Percentiles rank a stretch among this genome's conserved stretches.
phyloP scores from a whole-genome alignment of 768 basidiomycete species.

The Candolleomyces efflorescens region DNA sequence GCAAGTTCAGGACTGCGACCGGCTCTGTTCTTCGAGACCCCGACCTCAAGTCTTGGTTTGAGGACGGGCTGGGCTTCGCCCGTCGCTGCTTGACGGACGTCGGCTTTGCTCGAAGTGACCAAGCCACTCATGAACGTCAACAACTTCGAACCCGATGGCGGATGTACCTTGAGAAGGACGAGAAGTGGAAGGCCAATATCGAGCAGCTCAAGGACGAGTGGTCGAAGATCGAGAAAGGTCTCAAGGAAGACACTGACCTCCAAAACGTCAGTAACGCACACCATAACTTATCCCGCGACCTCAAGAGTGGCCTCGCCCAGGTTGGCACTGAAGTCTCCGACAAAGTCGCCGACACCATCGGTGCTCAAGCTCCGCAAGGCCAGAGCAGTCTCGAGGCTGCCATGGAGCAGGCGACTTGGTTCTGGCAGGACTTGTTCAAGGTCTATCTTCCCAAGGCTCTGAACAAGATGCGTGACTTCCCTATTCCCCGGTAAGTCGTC shows the following conservation, averaged over 20 bases:
- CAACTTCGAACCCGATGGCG: conserved; percentile 50
- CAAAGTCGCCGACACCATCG: neutral
- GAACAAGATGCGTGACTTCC: conserved; percentile 50
- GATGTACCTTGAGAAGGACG: conserved; percentile 40
- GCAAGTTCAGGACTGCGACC: conserved; percentile 37
- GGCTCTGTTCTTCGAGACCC: conserved; percentile 49
- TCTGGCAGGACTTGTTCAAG: conserved; percentile 79
- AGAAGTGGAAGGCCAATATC: conserved; percentile 52
- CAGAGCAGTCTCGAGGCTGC: conserved; percentile 45
- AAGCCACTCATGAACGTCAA: conserved; percentile 36
- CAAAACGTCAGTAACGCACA: conserved; percentile 44
- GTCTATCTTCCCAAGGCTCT: conserved; percentile 67
- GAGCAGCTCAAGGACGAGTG: conserved; percentile 42
- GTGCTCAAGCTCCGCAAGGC: conserved; percentile 21
- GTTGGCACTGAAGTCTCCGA: conserved; percentile 16
- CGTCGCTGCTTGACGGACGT: conserved; percentile 44
- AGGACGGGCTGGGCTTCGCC: conserved; percentile 46
- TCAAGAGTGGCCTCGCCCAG: conserved; percentile 39
- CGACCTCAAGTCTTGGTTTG: conserved; percentile 49
- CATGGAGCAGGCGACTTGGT: conserved; percentile 64
- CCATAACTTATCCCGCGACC: conserved; percentile 38
- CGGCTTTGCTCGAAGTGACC: conserved; percentile 51
- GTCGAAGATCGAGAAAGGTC: conserved; percentile 37
- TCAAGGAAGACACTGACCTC: conserved; percentile 49
- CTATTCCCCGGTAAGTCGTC: conserved; percentile 57